phyloP scores from a whole-genome alignment of 2,329 filamentous ascomycete species.

The Emydomyces testavorans region DNA sequence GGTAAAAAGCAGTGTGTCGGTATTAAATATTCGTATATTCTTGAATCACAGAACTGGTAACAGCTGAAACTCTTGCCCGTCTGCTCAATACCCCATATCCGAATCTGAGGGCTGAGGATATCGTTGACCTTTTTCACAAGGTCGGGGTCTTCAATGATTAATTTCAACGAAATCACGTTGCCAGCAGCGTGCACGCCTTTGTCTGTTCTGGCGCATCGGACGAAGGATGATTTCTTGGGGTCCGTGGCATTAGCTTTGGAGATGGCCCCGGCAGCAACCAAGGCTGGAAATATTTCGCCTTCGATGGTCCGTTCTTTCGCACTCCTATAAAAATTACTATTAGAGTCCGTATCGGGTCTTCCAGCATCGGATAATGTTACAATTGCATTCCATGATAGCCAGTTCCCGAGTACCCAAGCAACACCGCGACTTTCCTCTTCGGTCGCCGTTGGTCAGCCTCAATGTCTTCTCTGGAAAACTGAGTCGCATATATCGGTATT shows the following conservation, averaged over 20 bases:
- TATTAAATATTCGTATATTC: conserved; percentile 95
- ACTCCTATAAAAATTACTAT: conserved; percentile 27
- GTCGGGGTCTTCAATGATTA: conserved; percentile 85
- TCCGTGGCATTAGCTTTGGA: conserved; percentile 95
- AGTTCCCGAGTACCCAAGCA: conserved; percentile 91
- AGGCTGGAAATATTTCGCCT: conserved; percentile 83
- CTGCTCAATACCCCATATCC: conserved; percentile 84
- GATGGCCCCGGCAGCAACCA: conserved; percentile 82
- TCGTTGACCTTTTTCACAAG: conserved; percentile 86
- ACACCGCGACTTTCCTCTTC: conserved; percentile 90
- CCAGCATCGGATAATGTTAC: conserved; percentile 22
- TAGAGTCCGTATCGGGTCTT: background rate
- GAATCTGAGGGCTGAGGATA: conserved; percentile 72
- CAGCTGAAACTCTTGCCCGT: conserved; percentile 87
- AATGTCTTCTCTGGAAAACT: conserved; percentile 69
- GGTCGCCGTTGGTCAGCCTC: conserved; percentile 74
- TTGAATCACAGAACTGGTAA: conserved; percentile 87
- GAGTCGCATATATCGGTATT: conserved; percentile 43
- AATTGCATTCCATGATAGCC: conserved; percentile 98
- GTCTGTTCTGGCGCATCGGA: conserved; percentile 88
- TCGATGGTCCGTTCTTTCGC: conserved; percentile 79
- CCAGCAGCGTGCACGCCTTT: conserved; percentile 95
- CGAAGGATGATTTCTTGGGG: conserved; percentile 87
- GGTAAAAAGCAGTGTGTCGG: conserved; percentile 87
- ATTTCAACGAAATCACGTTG: conserved; percentile 87